phyloP scores from a whole-genome alignment of 2,329 filamentous ascomycete genomes.

The Arthrobotrys megalospora region DNA sequence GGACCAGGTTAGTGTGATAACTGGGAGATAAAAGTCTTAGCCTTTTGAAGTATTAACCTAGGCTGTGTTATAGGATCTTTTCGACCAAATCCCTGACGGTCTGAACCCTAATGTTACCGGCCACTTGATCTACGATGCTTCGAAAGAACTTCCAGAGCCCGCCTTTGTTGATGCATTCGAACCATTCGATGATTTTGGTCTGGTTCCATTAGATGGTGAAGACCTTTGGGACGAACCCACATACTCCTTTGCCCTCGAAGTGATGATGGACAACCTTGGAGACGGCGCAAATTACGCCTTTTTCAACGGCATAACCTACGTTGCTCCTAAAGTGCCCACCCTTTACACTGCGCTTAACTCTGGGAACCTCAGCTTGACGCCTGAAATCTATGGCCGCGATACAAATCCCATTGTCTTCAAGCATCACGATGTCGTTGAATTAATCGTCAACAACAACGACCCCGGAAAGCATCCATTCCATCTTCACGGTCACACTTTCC shows the following conservation, averaged over 20 bases:
- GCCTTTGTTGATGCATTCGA: conserved; percentile 75
- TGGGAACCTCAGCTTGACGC: conserved; percentile 72
- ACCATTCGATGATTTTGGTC: conserved; percentile 80
- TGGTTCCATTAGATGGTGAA: conserved; percentile 79
- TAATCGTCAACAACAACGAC: conserved; percentile 69
- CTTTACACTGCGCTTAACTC: conserved; percentile 81
- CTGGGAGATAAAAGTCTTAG: not conserved
- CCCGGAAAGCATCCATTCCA: conserved; percentile 70
- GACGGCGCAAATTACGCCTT: conserved; percentile 80
- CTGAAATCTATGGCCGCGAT: conserved; percentile 76
- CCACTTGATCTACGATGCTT: conserved; percentile 75
- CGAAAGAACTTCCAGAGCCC: conserved; percentile 70
- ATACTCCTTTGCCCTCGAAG: conserved; percentile 75
- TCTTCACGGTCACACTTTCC: conserved; percentile 76
- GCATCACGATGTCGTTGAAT: conserved; percentile 67
- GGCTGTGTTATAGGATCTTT: conserved; percentile 72
- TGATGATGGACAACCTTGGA: conserved; percentile 77
- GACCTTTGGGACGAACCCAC: conserved; percentile 75
- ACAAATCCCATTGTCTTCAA: conserved; percentile 71
- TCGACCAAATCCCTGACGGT: conserved; percentile 77
- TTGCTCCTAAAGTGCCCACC: conserved; percentile 80
- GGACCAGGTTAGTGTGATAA: conserved; percentile 72
- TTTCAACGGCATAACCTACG: conserved; percentile 85
- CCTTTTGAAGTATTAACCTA: not conserved
- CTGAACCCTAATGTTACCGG: conserved; percentile 79